Conservation (phyloP, 2,329 filamentous ascomycete genomes). For the Colletotrichum acutatum region DNA sequence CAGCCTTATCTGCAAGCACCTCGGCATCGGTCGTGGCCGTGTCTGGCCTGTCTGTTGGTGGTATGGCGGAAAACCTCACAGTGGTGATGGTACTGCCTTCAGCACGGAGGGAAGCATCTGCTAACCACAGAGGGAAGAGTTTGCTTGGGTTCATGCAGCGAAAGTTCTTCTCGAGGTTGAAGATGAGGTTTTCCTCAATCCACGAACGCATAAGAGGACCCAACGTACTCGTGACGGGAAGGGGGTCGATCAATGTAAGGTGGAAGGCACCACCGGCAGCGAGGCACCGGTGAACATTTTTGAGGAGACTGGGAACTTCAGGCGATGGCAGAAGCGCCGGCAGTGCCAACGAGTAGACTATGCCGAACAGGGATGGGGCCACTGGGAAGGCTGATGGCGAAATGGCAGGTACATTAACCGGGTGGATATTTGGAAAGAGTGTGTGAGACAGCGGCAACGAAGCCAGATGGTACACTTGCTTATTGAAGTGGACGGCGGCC, state of each 20-base stretch:
- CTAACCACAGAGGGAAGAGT: constrained; percentile 69
- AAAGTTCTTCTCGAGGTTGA: constrained; percentile 68
- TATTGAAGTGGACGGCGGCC: constrained; percentile 53
- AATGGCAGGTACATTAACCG: constrained; percentile 51
- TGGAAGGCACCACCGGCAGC: constrained; percentile 66
- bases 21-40: constrained; percentile 36
- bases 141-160: constrained; percentile 69
- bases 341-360: constrained; percentile 64
- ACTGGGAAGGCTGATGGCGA: constrained; percentile 50
- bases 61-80: constrained; percentile 60
- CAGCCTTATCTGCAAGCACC: constrained; percentile 43
- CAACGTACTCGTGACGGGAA: constrained; percentile 63
- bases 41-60: constrained; percentile 43
- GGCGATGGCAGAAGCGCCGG: constrained; percentile 66
- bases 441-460: constrained; percentile 50
- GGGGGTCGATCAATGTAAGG: constrained; percentile 71
- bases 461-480: constrained; percentile 59
- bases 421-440: constrained; percentile 52
- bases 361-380: constrained; percentile 56
- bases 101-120: constrained; percentile 62
- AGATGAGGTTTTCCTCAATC: constrained; percentile 70
- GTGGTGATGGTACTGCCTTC: constrained; percentile 59
- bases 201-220: constrained; percentile 69
- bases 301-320: constrained; percentile 66
- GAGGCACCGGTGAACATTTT: constrained; percentile 66